Base-by-base conservation (phyloP, 2,329 filamentous ascomycete genomes). In the Exophiala lecanii-corni region DNA sequence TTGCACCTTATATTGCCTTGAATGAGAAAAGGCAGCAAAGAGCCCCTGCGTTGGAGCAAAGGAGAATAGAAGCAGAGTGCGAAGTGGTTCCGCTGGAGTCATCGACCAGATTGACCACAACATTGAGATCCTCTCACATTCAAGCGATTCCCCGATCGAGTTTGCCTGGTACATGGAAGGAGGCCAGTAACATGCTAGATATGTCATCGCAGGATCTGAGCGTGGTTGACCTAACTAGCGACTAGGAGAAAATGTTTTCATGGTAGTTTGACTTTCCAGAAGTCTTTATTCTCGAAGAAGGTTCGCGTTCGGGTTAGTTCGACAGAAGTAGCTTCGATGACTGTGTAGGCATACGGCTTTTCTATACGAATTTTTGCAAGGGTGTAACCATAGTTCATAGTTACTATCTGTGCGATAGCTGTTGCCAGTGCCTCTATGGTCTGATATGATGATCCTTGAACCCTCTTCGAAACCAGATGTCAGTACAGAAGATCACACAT, bases 371-470 rank as follows among this genome's bases (percentile, higher is more conserved):
- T 70, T 2, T 68, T 73, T 20, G 73, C 67, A 38, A 66, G 60
- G 35, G 68, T 62, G 41, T 73, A 64, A 7, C 58, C 63, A 53
- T 68, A 71, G 25, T 67, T 62, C 42, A 69, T 57, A 10, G 69
- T 71, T 30, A 64, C 66, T 41, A 68, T 69, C 36, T 63, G 64
- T 20, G 70, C 70, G 20, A 74, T 60, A 17, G 66, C 67, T 2
- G 70, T 71, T 20, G 71, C 72, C 39, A 75, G 57, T 4, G 72
- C 68, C 56, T 75, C 72, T 12, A 75, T 66, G 1, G 71, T 75
- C 54, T 71, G 64, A 55, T 72, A 75, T 2, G 64, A 59, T 4
- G 71, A 72, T 9, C 57, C 60, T 45, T 74, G 71, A 20, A 75
- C 68, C 43, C 57, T 59, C 65, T 70, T 50, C 12, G 51, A 42